Percentiles rank a stretch among this genome's conserved stretches.
Conservation (phyloP, 139 green algal species). For the Chlamydomonas sphaeroides region DNA sequence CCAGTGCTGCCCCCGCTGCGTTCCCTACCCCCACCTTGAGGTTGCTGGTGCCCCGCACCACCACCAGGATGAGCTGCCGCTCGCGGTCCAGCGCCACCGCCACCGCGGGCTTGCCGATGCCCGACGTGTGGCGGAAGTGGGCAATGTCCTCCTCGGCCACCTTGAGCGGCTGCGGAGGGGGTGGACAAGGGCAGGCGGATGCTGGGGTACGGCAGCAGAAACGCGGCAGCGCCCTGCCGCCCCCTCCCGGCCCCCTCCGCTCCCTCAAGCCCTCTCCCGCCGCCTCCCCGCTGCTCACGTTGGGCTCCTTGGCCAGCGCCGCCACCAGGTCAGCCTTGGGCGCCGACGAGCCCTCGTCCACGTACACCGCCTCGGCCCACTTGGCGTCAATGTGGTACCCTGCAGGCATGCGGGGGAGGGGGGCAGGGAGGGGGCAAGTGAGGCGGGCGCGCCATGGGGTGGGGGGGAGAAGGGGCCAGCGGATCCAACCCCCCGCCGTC, state of each 20-base stretch:
- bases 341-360: not conserved
- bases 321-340: not conserved
- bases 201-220: no score
- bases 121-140: not conserved
- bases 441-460: no score
- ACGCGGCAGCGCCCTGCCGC: no score
- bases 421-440: no score
- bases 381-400: constrained; percentile 4
- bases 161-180: not conserved
- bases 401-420: no score
- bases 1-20: no score
- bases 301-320: not conserved
- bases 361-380: constrained; percentile 6
- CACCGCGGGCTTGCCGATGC: not conserved
- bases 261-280: no score
- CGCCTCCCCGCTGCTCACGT: not conserved
- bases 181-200: no score
- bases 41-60: not conserved
- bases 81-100: not conserved
- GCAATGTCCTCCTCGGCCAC: not conserved
- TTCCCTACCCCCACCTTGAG: no score
- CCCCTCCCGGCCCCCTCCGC: no score
- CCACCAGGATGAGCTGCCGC: not conserved
- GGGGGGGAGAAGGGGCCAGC: no score
- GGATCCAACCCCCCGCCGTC: no score